Evolutionary conservation across 1,139 yeast species (phyloP).

Genomic region (Pichia norvegensis): DNA sequence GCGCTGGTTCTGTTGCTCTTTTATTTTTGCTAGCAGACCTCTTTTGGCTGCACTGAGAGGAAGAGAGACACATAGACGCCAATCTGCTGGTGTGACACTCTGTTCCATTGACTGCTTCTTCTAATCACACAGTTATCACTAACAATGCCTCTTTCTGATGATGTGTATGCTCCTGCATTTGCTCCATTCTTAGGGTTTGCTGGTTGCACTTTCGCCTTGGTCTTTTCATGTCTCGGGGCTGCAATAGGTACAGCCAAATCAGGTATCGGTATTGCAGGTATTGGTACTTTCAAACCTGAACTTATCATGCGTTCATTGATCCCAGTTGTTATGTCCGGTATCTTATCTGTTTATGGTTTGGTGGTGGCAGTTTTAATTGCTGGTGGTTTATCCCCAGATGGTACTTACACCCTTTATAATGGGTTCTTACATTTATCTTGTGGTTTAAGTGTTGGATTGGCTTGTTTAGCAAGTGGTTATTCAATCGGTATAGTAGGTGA

Average conservation of each 20-base stretch:
- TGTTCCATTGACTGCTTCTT: too few species aligned
- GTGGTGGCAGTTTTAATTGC: conserved; percentile 95
- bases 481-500: conserved; percentile 99
- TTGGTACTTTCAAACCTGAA: conserved; percentile 79
- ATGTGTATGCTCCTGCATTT: conserved; percentile 54
- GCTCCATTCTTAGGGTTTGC: conserved; percentile 96
- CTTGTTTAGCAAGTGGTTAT: conserved; percentile 95
- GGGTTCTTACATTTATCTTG: conserved; percentile 97
- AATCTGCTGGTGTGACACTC: too few species aligned
- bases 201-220: conserved; percentile 89
- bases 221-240: conserved; percentile 88
- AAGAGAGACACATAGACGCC: too few species aligned
- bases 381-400: conserved; percentile 74
- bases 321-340: conserved; percentile 98
- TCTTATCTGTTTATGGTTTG: conserved; percentile 88
- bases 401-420: conserved; percentile 76
- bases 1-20: too few species aligned
- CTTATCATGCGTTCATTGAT: conserved; percentile 76
- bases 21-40: too few species aligned
- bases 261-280: conserved; percentile 93
- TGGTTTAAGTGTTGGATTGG: conserved; percentile 91
- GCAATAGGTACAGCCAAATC: conserved; percentile 98
- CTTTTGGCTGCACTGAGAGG: too few species aligned
- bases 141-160: not conserved
- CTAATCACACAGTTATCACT: too few species aligned